A percentile compares a stretch with the other conserved stretches of the same genome.
Evolutionary conservation across 1,139 yeast species (phyloP).

Genomic region (Trichomonascaceae sp.): DNA sequence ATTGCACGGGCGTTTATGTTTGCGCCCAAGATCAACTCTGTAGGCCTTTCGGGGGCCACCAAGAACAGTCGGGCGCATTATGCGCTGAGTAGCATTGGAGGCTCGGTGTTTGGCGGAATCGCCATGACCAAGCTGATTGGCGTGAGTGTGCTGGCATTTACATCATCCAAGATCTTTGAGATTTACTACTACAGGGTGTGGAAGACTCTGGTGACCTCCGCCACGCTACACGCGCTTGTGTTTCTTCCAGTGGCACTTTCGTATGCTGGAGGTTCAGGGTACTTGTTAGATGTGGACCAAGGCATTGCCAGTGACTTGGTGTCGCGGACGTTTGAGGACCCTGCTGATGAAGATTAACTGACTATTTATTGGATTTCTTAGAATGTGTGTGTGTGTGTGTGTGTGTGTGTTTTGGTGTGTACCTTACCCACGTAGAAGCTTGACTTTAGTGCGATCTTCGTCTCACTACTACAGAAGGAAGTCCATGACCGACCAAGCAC

Average conservation of each 20-base stretch:
- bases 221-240: slow-evolving; percentile 65
- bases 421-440: too few relatives aligned
- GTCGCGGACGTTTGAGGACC: slow-evolving; percentile 12
- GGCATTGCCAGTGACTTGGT: slow-evolving; percentile 23
- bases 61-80: slow-evolving; percentile 35
- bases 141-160: slow-evolving; percentile 72
- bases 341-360: slow-evolving; percentile 4
- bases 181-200: slow-evolving; percentile 93
- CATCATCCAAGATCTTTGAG: slow-evolving; percentile 76
- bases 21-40: slow-evolving; percentile 15
- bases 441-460: too few relatives aligned
- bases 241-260: slow-evolving; percentile 66
- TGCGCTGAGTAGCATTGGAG: slow-evolving; percentile 67
- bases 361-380: neutral
- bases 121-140: slow-evolving; percentile 85
- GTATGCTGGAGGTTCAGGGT: slow-evolving; percentile 47
- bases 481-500: neutral
- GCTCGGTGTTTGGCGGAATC: slow-evolving; percentile 81
- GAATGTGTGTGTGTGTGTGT: too few relatives aligned
- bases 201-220: slow-evolving; percentile 66
- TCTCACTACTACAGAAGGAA: neutral
- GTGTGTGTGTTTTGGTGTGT: too few relatives aligned
- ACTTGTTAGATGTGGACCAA: slow-evolving; percentile 25
- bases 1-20: slow-evolving; percentile 66
- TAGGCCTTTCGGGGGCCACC: slow-evolving; percentile 11